Conservation (phyloP, 2,329 filamentous ascomycete genomes). For the Colletotrichum navitas region DNA sequence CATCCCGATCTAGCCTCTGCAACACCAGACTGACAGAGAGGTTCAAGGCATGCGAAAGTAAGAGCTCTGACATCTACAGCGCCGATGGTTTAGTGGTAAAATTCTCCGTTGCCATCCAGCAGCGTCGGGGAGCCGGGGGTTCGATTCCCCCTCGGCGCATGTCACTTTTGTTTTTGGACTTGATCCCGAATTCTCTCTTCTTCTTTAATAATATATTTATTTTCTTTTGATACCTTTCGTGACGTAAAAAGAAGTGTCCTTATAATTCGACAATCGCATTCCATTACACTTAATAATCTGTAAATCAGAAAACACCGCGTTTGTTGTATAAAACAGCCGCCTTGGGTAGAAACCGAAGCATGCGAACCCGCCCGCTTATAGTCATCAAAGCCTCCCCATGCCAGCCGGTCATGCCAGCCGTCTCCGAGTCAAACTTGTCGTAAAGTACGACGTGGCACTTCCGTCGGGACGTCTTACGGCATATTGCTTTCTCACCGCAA, state of each 20-base stretch:
- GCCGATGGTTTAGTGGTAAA: constrained; percentile 29
- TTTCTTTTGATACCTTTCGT: no score
- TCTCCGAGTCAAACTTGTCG: background rate
- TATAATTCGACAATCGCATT: no score
- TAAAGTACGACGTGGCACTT: background rate
- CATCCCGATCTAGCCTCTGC: background rate
- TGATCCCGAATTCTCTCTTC: no score
- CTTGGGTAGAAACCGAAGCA: background rate
- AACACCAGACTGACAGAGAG: accelerated
- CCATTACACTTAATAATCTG: background rate
- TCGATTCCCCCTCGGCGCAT: constrained; percentile 27
- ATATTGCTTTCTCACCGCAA: background rate
- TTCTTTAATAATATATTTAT: no score
- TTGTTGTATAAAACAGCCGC: no score
- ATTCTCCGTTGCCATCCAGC: constrained; percentile 27
- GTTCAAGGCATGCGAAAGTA: accelerated
- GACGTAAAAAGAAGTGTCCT: no score
- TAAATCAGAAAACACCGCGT: background rate
- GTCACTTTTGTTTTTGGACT: background rate
- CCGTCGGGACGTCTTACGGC: background rate
- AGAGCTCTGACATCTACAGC: background rate
- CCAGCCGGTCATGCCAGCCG: no score
- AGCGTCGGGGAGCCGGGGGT: constrained; percentile 28
- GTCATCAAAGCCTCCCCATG: background rate
- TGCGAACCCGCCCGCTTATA: background rate